Conservation (phyloP, 1,284 basidiomycete species). For the Earliella scabrosa region DNA sequence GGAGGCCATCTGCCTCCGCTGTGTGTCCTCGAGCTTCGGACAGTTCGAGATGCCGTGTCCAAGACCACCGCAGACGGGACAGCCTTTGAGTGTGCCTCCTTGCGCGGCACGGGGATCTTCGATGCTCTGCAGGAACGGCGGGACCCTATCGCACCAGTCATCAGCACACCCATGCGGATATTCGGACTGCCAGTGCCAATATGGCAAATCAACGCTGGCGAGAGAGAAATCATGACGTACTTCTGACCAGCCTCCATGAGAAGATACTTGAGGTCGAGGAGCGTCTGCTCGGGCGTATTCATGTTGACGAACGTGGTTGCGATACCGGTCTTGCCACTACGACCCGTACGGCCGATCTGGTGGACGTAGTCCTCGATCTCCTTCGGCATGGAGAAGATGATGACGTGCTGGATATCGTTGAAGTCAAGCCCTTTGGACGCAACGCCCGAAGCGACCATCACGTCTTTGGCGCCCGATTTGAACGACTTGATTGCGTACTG, state of each 20-base stretch:
- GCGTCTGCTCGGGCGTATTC: conserved; percentile 94
- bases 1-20: conserved; percentile 87
- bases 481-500: conserved; percentile 99
- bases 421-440: conserved; percentile 99
- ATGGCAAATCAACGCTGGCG: conserved; percentile 1
- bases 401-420: conserved; percentile 97
- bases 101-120: conserved; percentile 89
- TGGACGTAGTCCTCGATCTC: conserved; percentile 99
- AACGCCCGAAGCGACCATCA: conserved; percentile 98
- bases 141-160: conserved; percentile 65
- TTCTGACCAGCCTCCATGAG: conserved; percentile 98
- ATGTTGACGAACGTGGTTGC: conserved; percentile 99
- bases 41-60: conserved; percentile 95
- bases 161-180: conserved; percentile 5
- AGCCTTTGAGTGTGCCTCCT: conserved; percentile 82
- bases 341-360: conserved; percentile 97
- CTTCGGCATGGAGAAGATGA: conserved; percentile 99
- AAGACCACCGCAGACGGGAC: conserved; percentile 96
- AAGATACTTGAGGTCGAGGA: conserved; percentile 96
- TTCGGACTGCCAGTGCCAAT: conserved; percentile 5
- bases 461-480: conserved; percentile 96
- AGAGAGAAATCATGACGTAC: conserved; percentile 45
- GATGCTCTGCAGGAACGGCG: conserved; percentile 91
- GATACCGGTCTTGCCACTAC: conserved; percentile 97
- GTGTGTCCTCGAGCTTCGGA: conserved; percentile 95